Percentiles rank a stretch among this genome's conserved stretches.
phyloP scores from a whole-genome alignment of 805 yeast species.

The Candida methanosorbosa region DNA sequence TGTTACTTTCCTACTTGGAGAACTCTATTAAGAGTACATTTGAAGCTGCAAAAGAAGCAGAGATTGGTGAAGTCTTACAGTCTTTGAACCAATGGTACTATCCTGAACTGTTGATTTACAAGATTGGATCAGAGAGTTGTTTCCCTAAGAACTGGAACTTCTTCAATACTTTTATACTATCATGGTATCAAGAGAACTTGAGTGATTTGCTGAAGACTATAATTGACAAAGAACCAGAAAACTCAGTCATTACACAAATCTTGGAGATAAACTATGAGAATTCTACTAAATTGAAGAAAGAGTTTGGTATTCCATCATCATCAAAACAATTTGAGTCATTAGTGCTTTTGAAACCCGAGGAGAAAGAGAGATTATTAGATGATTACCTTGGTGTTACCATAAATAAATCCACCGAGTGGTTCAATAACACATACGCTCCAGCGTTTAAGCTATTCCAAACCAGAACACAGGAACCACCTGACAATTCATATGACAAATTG shows the following conservation, averaged over 20 bases:
- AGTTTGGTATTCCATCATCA: slow-evolving; percentile 40
- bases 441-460: slow-evolving; percentile 44
- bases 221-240: slow-evolving; percentile 35
- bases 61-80: slow-evolving; percentile 42
- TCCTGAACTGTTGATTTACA: slow-evolving; percentile 64
- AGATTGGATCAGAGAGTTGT: slow-evolving; percentile 44
- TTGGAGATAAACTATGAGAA: slow-evolving; percentile 71
- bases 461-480: slow-evolving; percentile 63
- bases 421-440: slow-evolving; percentile 33
- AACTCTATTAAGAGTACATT: slow-evolving; percentile 60
- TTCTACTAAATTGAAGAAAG: slow-evolving; percentile 39
- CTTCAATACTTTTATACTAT: slow-evolving; percentile 43
- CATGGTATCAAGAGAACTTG: slow-evolving; percentile 58
- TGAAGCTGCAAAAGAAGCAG: slow-evolving; percentile 48
- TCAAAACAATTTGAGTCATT: slow-evolving; percentile 37
- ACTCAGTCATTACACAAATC: slow-evolving; percentile 55
- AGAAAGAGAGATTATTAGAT: slow-evolving; percentile 62
- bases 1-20: slow-evolving; percentile 51
- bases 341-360: slow-evolving; percentile 34
- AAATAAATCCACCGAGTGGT: slow-evolving; percentile 79
- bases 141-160: slow-evolving; percentile 75
- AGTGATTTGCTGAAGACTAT: slow-evolving; percentile 59
- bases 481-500: slow-evolving; percentile 13
- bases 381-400: slow-evolving; percentile 72
- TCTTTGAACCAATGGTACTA: slow-evolving; percentile 71